These are phyloP conservation scores for Psilocybe azurescens DNA, from an alignment of 768 basidiomycete species.

Conservation along the genomic window DNA sequence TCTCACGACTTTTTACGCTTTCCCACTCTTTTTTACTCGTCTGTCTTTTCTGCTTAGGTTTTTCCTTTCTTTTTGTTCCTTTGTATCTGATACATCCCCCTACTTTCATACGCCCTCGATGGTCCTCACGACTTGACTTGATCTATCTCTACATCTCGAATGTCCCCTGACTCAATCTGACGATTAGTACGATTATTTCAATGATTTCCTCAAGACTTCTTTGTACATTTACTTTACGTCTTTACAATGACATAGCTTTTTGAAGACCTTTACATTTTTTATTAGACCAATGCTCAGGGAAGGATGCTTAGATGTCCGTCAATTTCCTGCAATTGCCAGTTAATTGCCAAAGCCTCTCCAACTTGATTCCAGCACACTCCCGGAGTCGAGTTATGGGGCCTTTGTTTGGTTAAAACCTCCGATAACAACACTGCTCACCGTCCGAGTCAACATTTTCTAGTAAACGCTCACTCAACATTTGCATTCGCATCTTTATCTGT, in stretches of 20 bases:
- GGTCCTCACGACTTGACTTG: not conserved
- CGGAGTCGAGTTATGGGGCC: not conserved
- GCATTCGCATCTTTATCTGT: not conserved
- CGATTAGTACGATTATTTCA: not conserved
- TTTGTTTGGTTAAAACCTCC: conserved; percentile 4
- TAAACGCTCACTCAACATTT: no score
- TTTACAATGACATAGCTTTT: not conserved
- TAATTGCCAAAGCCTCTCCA: no score
- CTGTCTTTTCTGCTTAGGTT: conserved; percentile 1
- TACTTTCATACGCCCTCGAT: not conserved
- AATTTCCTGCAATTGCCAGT: no score
- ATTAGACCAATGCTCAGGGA: no score
- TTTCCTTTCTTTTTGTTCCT: conserved; percentile 8
- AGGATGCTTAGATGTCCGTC: no score
- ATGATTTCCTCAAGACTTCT: not conserved
- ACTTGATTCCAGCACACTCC: no score
- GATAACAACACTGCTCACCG: not conserved
- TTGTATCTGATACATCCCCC: not conserved
- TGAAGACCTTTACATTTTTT: no score
- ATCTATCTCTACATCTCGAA: not conserved
- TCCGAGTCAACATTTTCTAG: conserved; percentile 7
- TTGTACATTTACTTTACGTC: not conserved
- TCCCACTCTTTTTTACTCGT: conserved; percentile 1
- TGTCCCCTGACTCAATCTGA: not conserved
- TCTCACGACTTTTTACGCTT: not conserved